phyloP scores from a whole-genome alignment of 1,139 yeast genomes.

The Eremothecium gossypii region DNA sequence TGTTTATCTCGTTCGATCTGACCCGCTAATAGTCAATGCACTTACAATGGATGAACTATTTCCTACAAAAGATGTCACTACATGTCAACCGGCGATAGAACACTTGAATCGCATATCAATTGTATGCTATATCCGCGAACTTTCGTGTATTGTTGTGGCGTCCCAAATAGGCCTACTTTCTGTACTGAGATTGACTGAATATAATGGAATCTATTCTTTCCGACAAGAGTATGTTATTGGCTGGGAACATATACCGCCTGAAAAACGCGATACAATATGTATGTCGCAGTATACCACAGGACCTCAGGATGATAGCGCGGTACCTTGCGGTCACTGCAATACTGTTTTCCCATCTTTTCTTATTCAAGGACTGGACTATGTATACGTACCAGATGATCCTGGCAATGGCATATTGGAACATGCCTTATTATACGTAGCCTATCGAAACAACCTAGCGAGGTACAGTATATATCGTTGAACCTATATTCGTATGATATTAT shows the following conservation, averaged over 20 bases:
- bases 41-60: conserved; percentile 37
- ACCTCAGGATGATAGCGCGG: background rate
- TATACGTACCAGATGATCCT: conserved; percentile 1
- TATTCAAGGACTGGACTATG: background rate
- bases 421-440: background rate
- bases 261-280: background rate
- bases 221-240: conserved; percentile 2
- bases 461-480: background rate
- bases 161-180: conserved; percentile 47
- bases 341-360: conserved; percentile 1
- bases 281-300: conserved; percentile 1
- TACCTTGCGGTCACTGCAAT: conserved; percentile 1
- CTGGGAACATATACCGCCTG: background rate
- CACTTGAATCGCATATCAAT: conserved; percentile 41
- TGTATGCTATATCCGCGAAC: conserved; percentile 39
- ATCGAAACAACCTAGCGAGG: background rate
- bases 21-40: conserved; percentile 37
- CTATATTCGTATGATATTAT: too few species aligned
- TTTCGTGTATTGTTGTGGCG: conserved; percentile 44
- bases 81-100: conserved; percentile 30
- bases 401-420: background rate
- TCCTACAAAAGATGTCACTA: conserved; percentile 24
- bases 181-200: conserved; percentile 43
- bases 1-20: conserved; percentile 15
- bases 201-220: conserved; percentile 43